Base-by-base conservation (phyloP, 2,329 filamentous ascomycete genomes). In the Madurella mycetomatis region DNA sequence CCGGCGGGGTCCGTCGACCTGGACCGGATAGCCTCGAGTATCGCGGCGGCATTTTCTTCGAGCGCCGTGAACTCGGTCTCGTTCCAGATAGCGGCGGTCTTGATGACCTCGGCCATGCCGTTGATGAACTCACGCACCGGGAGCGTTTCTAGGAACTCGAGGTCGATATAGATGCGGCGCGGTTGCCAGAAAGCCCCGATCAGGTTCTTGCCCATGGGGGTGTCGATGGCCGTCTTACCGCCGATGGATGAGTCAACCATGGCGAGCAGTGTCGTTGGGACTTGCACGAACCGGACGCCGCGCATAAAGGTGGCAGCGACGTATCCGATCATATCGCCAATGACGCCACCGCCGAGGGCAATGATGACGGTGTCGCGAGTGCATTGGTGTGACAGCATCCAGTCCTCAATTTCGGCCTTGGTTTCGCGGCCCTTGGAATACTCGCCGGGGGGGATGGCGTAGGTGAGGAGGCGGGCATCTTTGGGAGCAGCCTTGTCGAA, bases 211-310 rank as follows among this genome's bases (percentile, higher is more conserved):
- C 94, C 94, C 69, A 92, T 83, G 8, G 92, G 92, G 0, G 90
- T 95, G 69, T 99, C 94, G 70, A 99, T 97, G 53, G 94, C 94
- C 9, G 94, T 99, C 79, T 99, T 99, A 60, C 94, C 94, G 58
- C 94, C 94, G 67, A 99, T 97, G 39, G 91, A 96, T 44, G 92
- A 97, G 73, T 99, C 94, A 41, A 99, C 94, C 94, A 99, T 99
- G 60, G 94, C 85, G 50, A 99, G 79, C 54, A 99, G 78, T 0
- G 92, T 96, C 9, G 94, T 99, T 1, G 94, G 94, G 45, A 99
- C 92, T 73, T 99, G 94, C 41, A 96, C 91, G 69, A 96, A 96
- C 62, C 89, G 89, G 59, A 99, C 87, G 53, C 94, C 94, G 63
- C 94, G 87, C 94, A 99, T 99, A 74, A 97, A 99, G 39, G 94